A percentile compares a stretch with the other conserved stretches of the same genome.
phyloP scores from a whole-genome alignment of 805 yeast genomes.

The Cephaloascus fragrans region DNA sequence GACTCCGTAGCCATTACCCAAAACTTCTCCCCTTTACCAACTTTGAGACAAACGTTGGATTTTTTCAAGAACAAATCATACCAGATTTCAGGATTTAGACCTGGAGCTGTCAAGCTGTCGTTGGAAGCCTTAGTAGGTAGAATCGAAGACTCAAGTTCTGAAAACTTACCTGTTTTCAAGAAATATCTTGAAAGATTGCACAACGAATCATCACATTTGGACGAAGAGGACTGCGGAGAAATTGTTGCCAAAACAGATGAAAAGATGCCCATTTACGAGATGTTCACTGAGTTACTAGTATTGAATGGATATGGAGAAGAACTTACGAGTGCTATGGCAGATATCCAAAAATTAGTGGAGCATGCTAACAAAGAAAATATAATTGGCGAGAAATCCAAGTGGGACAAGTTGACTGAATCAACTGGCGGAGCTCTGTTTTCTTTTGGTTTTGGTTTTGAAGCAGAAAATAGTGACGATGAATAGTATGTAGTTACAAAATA shows the following conservation, averaged over 20 bases:
- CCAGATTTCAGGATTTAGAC: slow-evolving; percentile 76
- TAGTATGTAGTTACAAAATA: no score
- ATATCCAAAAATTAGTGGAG: slow-evolving; percentile 22
- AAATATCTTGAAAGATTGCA: slow-evolving; percentile 12
- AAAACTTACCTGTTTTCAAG: slow-evolving; percentile 10
- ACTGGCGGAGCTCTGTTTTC: slow-evolving; percentile 1
- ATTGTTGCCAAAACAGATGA: slow-evolving; percentile 15
- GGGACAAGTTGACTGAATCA: slow-evolving; percentile 35
- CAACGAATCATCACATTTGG: slow-evolving; percentile 8
- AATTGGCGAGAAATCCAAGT: slow-evolving; percentile 20
- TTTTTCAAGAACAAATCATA: slow-evolving; percentile 58
- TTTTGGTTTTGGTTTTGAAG: slow-evolving; percentile 23
- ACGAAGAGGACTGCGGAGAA: slow-evolving; percentile 61
- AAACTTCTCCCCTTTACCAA: slow-evolving; percentile 69
- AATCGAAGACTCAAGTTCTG: slow-evolving; percentile 7
- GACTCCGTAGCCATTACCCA: slow-evolving; percentile 84
- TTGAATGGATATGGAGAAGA: slow-evolving; percentile 23
- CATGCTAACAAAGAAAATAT: slow-evolving; percentile 12
- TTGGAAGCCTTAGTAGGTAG: slow-evolving; percentile 18
- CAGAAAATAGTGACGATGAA: slow-evolving; percentile 16
- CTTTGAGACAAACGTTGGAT: slow-evolving; percentile 49
- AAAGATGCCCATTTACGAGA: slow-evolving; percentile 50
- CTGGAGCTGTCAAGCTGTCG: slow-evolving; percentile 35
- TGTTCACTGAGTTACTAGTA: slow-evolving; percentile 43
- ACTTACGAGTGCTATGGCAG: slow-evolving; percentile 19